These are phyloP conservation scores for Globisporangium irregulare DNA, from an alignment of 352 stramenopile genomes.

Conservation along the genomic window DNA sequence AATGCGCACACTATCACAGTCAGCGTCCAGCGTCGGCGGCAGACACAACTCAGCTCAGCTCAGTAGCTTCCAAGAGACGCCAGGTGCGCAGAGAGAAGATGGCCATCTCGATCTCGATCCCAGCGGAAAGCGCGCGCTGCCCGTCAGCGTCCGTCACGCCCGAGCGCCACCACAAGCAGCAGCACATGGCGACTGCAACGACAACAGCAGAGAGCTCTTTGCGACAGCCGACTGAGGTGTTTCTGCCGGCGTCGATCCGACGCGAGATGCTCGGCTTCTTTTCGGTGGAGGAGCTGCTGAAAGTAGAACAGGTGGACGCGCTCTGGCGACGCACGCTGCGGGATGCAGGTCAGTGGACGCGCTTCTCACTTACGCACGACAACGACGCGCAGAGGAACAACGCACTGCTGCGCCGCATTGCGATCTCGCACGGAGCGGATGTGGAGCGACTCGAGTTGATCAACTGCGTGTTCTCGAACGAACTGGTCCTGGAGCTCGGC, in stretches of 20 bases:
- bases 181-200: neutral
- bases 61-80: neutral
- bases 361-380: conserved; percentile 32
- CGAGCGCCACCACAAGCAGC: conserved; percentile 4
- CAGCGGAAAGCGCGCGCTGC: conserved; percentile 6
- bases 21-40: too few relatives aligned
- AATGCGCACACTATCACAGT: neutral
- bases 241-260: conserved; percentile 28
- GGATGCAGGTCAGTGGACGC: conserved; percentile 29
- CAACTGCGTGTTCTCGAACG: conserved; percentile 42
- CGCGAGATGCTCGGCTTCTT: conserved; percentile 51
- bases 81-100: conserved; percentile 1
- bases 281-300: conserved; percentile 45
- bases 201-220: neutral
- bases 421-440: conserved; percentile 34
- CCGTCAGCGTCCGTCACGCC: neutral
- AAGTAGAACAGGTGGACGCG: conserved; percentile 40
- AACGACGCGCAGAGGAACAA: conserved; percentile 27
- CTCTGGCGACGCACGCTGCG: conserved; percentile 34
- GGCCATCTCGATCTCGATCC: conserved; percentile 12
- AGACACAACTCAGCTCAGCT: neutral
- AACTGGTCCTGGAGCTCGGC: conserved; percentile 29
- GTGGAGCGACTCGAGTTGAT: conserved; percentile 40
- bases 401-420: conserved; percentile 27
- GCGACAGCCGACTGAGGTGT: neutral